Evolutionary conservation across 306 rosid species (phyloP).

Genomic region (Cucurbita maxima): DNA sequence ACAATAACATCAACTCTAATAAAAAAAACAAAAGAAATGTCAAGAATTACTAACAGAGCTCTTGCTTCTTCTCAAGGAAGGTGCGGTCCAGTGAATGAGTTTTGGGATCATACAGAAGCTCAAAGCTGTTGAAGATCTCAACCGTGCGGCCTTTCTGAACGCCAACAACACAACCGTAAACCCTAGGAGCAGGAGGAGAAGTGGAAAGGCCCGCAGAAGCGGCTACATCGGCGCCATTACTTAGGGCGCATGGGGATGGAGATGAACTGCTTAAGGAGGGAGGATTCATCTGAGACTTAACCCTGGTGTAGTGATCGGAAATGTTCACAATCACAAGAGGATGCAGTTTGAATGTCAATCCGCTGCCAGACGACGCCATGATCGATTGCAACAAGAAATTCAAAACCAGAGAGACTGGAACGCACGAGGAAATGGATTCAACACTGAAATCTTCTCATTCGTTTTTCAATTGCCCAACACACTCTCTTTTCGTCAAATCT

Average conservation of each 20-base stretch:
- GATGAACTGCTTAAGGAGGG: slow-evolving; percentile 10
- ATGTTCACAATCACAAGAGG: slow-evolving; percentile 91
- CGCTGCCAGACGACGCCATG: slow-evolving; percentile 93
- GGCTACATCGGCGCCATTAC: slow-evolving; percentile 23
- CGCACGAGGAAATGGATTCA: background rate
- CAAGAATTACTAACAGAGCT: slow-evolving; percentile 45
- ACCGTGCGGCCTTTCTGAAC: slow-evolving; percentile 97
- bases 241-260: background rate
- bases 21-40: background rate
- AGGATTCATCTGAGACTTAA: slow-evolving; percentile 71
- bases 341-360: slow-evolving; percentile 87
- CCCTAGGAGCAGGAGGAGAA: slow-evolving; percentile 24
- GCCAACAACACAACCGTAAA: slow-evolving; percentile 88
- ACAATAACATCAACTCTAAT: background rate
- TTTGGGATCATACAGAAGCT: slow-evolving; percentile 67
- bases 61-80: slow-evolving; percentile 96
- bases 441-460: background rate
- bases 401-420: background rate
- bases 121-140: slow-evolving; percentile 98
- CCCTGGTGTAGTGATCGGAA: slow-evolving; percentile 82
- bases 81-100: slow-evolving; percentile 74
- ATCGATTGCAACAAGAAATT: slow-evolving; percentile 13
- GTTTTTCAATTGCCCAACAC: background rate
- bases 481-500: background rate
- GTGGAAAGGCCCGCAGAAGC: slow-evolving; percentile 13